A percentile compares a stretch with the other conserved stretches of the same genome.
Conservation (phyloP, 129 eudicot species). For the Daucus carota region DNA sequence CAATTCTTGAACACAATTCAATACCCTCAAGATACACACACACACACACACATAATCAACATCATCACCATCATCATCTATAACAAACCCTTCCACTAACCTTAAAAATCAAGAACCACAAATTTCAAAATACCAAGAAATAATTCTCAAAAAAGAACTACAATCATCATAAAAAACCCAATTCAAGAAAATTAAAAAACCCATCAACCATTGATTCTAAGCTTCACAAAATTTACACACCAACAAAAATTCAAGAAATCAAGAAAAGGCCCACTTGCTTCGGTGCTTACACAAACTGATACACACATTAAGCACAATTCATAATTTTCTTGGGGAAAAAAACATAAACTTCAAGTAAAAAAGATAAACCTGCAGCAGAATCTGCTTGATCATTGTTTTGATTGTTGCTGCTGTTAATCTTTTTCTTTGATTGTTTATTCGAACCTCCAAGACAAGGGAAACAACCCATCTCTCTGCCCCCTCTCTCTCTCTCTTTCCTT, state of each 20-base stretch:
- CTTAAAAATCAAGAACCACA: background rate
- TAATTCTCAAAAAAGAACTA: background rate
- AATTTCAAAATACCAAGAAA: background rate
- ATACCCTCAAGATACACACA: background rate
- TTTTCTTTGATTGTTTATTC: slow-evolving; percentile 6
- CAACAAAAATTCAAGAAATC: background rate
- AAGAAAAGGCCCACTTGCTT: background rate
- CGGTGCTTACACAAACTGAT: background rate
- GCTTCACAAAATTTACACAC: background rate
- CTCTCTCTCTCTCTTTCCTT: background rate
- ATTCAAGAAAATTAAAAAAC: background rate
- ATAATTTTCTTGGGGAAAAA: background rate
- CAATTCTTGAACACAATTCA: too few relatives aligned
- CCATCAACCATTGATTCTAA: background rate
- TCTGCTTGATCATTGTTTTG: slow-evolving; percentile 28
- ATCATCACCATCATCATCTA: too few relatives aligned
- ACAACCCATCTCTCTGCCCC: background rate
- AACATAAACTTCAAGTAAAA: background rate
- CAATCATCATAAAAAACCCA: background rate
- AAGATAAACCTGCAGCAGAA: slow-evolving; percentile 27
- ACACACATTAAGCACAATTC: background rate
- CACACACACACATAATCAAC: too few relatives aligned
- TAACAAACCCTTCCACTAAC: background rate
- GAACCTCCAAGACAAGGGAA: background rate
- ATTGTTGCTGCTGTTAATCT: slow-evolving; percentile 12